These are phyloP conservation scores for Aristolochia contorta DNA, from an alignment of 164 flowering plant species.

Conservation along the genomic window DNA sequence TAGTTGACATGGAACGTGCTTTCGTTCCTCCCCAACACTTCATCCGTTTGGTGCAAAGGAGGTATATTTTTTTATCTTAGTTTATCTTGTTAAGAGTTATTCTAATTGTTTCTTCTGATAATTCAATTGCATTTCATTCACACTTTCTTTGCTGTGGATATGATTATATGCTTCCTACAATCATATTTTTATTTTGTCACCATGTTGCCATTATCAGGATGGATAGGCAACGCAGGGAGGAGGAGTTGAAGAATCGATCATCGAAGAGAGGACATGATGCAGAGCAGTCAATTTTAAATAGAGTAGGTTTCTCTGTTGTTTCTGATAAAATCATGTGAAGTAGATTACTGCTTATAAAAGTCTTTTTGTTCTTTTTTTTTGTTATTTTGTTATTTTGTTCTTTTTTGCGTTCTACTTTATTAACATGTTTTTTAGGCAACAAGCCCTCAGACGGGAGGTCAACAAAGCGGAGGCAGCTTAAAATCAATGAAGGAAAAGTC, in stretches of 20 bases:
- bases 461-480: slow-evolving; percentile 62
- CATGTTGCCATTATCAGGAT: slow-evolving; percentile 37
- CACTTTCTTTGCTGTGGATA: not conserved
- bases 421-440: slow-evolving; percentile 46
- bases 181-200: not conserved
- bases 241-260: slow-evolving; percentile 60
- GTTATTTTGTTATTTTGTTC: too few relatives aligned
- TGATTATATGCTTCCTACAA: not conserved
- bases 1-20: slow-evolving; percentile 99
- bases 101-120: too few relatives aligned
- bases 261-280: slow-evolving; percentile 76
- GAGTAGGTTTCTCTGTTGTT: slow-evolving; percentile 45
- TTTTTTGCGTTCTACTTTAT: not conserved
- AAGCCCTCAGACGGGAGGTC: slow-evolving; percentile 86
- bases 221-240: slow-evolving; percentile 98
- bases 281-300: slow-evolving; percentile 67
- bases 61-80: slow-evolving; percentile 39
- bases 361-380: too few relatives aligned
- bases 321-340: too few relatives aligned
- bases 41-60: slow-evolving; percentile 89
- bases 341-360: too few relatives aligned
- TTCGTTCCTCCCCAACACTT: slow-evolving; percentile 99
- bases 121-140: not conserved
- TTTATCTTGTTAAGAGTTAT: not conserved
- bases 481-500: slow-evolving; percentile 90